Percentiles rank a stretch among this genome's conserved stretches.
These are phyloP conservation scores for Alternaria incomplexa DNA, from an alignment of 2,329 filamentous ascomycete species.

Conservation along the genomic window DNA sequence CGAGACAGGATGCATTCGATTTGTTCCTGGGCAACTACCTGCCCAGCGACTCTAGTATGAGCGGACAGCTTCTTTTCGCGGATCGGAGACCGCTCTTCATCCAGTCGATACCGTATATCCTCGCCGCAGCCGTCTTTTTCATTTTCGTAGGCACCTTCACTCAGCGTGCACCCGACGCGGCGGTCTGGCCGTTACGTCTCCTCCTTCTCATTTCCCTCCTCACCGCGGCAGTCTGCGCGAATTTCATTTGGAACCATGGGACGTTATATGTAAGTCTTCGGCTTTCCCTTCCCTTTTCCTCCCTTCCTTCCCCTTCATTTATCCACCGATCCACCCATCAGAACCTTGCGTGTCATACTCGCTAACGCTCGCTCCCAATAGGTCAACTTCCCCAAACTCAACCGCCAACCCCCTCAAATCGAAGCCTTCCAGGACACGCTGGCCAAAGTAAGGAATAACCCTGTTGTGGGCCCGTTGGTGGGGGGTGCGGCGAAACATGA, in stretches of 20 bases:
- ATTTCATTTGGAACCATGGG: slow-evolving; percentile 83
- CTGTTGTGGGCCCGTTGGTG: slow-evolving; percentile 77
- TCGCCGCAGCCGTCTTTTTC: slow-evolving; percentile 86
- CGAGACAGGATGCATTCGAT: slow-evolving; percentile 93
- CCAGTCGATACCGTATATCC: slow-evolving; percentile 90
- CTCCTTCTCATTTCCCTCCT: slow-evolving; percentile 80
- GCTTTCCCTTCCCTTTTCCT: neutral
- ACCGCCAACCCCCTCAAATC: slow-evolving; percentile 81
- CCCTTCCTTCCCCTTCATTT: neutral
- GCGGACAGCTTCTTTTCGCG: slow-evolving; percentile 76
- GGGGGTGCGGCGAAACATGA: slow-evolving; percentile 64
- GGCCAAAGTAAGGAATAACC: slow-evolving; percentile 79
- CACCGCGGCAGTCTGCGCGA: slow-evolving; percentile 72
- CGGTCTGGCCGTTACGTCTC: slow-evolving; percentile 79
- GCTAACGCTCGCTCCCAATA: too few species aligned
- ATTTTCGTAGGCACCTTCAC: slow-evolving; percentile 77
- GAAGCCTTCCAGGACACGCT: slow-evolving; percentile 92
- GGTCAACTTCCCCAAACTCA: slow-evolving; percentile 99
- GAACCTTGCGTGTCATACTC: too few species aligned
- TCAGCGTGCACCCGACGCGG: slow-evolving; percentile 71
- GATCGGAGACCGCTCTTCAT: slow-evolving; percentile 86
- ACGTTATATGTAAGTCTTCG: slow-evolving; percentile 88
- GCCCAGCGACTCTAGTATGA: slow-evolving; percentile 73
- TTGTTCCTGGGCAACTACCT: slow-evolving; percentile 88
- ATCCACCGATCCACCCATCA: too few species aligned